Conservation (phyloP, 495 filamentous ascomycete species). For the Podospora pseudoanserina region DNA sequence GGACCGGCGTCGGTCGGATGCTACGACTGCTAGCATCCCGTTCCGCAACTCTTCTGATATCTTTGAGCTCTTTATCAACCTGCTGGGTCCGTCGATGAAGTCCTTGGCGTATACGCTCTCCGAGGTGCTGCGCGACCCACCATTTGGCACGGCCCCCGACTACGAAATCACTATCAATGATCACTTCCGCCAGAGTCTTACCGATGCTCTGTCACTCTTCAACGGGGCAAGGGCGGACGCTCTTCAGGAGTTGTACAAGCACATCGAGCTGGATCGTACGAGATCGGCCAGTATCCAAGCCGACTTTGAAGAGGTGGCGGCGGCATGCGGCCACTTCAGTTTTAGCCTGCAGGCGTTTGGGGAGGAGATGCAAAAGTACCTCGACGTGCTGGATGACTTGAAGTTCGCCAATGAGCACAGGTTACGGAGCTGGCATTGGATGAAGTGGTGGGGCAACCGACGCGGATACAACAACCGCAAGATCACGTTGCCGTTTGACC, state of each 20-base stretch:
- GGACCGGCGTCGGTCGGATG: conserved; percentile 12
- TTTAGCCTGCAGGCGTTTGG: conserved; percentile 86
- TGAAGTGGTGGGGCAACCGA: conserved; percentile 69
- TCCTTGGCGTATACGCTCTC: conserved; percentile 86
- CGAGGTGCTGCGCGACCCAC: conserved; percentile 81
- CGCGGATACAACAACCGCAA: conserved; percentile 23
- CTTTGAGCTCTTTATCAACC: conserved; percentile 79
- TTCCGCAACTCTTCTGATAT: conserved; percentile 66
- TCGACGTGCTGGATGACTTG: conserved; percentile 81
- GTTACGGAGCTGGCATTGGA: conserved; percentile 77
- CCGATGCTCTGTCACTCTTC: conserved; percentile 75
- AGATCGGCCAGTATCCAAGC: conserved; percentile 72
- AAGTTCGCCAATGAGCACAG: conserved; percentile 61
- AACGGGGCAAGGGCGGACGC: conserved; percentile 68
- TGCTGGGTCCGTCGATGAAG: conserved; percentile 92
- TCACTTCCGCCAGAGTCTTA: conserved; percentile 71
- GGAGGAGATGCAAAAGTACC: conserved; percentile 76
- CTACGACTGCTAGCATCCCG: conserved; percentile 22
- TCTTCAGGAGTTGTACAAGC: conserved; percentile 71
- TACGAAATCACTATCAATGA: conserved; percentile 69
- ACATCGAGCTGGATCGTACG: conserved; percentile 62
- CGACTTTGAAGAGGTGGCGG: conserved; percentile 93
- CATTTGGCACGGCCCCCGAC: conserved; percentile 64
- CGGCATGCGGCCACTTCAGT: conserved; percentile 91
- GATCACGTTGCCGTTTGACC: conserved; percentile 47